Base-by-base conservation (phyloP, 2,329 filamentous ascomycete genomes). In the Trichoderma lentiforme region DNA sequence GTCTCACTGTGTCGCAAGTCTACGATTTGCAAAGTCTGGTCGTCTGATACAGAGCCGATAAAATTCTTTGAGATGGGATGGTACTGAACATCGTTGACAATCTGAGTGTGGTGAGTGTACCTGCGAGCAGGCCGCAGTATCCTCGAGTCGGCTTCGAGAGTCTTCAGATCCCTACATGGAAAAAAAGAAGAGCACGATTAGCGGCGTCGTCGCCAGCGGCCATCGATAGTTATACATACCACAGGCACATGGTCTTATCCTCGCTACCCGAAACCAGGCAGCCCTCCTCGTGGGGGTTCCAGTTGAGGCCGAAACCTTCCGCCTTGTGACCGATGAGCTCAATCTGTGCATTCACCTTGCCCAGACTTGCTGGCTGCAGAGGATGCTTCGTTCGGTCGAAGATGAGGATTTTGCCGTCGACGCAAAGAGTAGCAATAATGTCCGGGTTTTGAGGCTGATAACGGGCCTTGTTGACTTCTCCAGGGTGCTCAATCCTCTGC, bases 371-470 rank as follows among this genome's bases (percentile, higher is more conserved):
- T 8, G 95, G 94, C 74, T 91, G 85, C 71, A 91, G 89, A 63
- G 92, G 91, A 81, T 98, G 95, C 86, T 98, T 98, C 68, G 95
- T 97, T 75, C 95, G 91, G 84, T 99, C 96, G 84, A 97, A 99
- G 76, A 99, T 90, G 80, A 98, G 90, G 56, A 98, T 93, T 75
- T 90, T 92, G 74, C 93, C 93, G 80, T 98, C 93, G 8, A 93
- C 90, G 75, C 93, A 94, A 83, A 98, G 91, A 0, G 96, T 98
- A 3, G 96, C 96, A 77, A 99, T 97, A 72, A 99, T 91, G 78
- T 99, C 94, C 6, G 95, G 94, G 79, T 99, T 99, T 81, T 98
- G 95, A 14, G 96, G 96, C 82, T 98, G 95, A 80, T 98, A 98
- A 76, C 96, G 91, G 18, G 96, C 97, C 85, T 98, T 99, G 87